Base-by-base conservation (phyloP, 2,329 filamentous ascomycete species). In the Fusarium avenaceum region DNA sequence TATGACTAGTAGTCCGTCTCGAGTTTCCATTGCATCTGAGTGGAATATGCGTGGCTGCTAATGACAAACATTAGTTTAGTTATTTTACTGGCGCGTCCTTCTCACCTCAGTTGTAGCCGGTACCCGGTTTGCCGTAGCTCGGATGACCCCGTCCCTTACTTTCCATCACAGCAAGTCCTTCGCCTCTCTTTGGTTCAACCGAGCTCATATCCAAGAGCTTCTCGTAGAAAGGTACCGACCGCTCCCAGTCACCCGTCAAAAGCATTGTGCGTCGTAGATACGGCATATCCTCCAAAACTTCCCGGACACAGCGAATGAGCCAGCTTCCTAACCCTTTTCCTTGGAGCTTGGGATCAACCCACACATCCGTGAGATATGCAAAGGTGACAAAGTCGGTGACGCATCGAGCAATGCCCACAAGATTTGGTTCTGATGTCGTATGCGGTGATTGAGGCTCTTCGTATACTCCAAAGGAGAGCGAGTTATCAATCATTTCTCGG, bases 351-450 rank as follows among this genome's bases (percentile, higher is more conserved):
- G 83, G 80, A 1, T 85, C 74, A 5, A 92, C 78, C 75, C 88
- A 92, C 0, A 91, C 85, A 66, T 92, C 90, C 1, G 89, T 89
- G 14, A 80, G 52, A 28, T 90, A 92, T 4, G 84, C 85, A 67
- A 91, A 87, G 0, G 89, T 90, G 11, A 85, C 81, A 60, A 83
- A 83, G 73, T 92, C 90, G 0, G 90, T 92, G 47, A 92, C 78
- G 7, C 89, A 76, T 17, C 90, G 72, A 4, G 75, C 72, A 28
- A 80, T 67, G 5, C 78, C 78, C 4, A 80, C 62, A 14, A 79
- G 56, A 1, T 17, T 70, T 0, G 4, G 1, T 0, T n/a, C 3
- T 2, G 62, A 20, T 7, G 15, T 17, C 9, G 11, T 13, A 5
- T 10, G 7, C 3, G 15, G 7, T 1, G 9, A 26, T 4, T 26